These are phyloP conservation scores for Plectosphaerella sp. DNA, from an alignment of 2,329 filamentous ascomycete species.

Conservation along the genomic window DNA sequence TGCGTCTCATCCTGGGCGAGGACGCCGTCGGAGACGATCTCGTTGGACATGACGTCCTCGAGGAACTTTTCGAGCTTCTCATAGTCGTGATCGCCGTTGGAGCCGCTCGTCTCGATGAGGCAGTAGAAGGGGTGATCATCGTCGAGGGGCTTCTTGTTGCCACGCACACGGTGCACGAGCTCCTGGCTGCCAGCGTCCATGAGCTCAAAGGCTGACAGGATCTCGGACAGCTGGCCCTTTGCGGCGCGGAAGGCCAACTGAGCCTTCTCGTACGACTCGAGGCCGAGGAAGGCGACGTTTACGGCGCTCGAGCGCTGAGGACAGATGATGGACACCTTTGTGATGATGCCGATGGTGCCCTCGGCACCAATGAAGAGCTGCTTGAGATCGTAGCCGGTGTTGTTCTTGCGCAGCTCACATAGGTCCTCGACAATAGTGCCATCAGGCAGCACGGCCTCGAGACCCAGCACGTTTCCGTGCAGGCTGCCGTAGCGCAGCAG, in stretches of 20 bases:
- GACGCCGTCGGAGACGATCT: constrained; percentile 84
- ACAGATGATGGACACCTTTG: constrained; percentile 82
- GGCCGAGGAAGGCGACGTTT: constrained; percentile 91
- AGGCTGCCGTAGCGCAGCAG: constrained; percentile 90
- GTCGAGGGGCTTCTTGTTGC: constrained; percentile 76
- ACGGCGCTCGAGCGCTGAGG: constrained; percentile 82
- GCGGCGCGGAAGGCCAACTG: constrained; percentile 83
- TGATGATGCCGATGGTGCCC: constrained; percentile 92
- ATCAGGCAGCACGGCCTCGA: constrained; percentile 91
- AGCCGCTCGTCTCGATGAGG: constrained; percentile 92
- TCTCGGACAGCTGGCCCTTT: constrained; percentile 87
- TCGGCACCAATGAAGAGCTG: constrained; percentile 95
- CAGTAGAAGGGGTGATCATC: constrained; percentile 90
- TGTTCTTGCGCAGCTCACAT: constrained; percentile 89
- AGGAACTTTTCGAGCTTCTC: constrained; percentile 89
- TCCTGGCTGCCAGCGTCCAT: constrained; percentile 87
- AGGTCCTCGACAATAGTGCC: constrained; percentile 90
- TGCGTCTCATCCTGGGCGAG: constrained; percentile 93
- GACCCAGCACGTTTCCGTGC: constrained; percentile 85
- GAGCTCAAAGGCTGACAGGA: constrained; percentile 93
- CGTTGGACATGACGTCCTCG: constrained; percentile 84
- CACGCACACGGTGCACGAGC: constrained; percentile 69
- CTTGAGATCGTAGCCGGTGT: constrained; percentile 96
- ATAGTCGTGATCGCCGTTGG: constrained; percentile 87
- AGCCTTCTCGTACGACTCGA: constrained; percentile 86